phyloP scores from a whole-genome alignment of 257 asterid genomes.

The Solanum appendiculatum region DNA sequence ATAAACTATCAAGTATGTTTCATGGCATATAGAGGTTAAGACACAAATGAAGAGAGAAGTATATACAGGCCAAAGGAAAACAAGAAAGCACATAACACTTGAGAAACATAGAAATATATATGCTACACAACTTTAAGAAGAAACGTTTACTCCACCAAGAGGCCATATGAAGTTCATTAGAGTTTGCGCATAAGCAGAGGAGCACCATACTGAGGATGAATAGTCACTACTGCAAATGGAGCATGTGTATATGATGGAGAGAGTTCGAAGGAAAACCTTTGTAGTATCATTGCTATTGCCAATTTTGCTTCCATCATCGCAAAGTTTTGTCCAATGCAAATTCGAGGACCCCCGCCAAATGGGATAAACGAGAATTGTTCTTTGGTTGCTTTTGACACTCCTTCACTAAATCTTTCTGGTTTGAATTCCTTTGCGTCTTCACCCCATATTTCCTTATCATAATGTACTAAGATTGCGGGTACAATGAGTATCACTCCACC shows the following conservation, averaged over 20 bases:
- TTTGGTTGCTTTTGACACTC: background rate
- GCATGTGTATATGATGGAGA: conserved; percentile 12
- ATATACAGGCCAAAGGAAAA: background rate
- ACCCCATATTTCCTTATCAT: conserved; percentile 20
- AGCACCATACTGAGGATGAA: too few species aligned
- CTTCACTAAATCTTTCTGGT: conserved; percentile 21
- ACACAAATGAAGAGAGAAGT: background rate
- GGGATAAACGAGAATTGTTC: conserved; percentile 12
- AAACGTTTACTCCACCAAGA: too few species aligned
- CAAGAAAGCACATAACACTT: background rate
- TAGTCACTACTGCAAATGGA: background rate
- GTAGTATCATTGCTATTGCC: conserved; percentile 24
- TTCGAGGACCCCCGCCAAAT: conserved; percentile 21
- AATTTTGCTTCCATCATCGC: conserved; percentile 20
- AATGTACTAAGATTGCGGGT: conserved; percentile 15
- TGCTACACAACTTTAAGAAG: background rate
- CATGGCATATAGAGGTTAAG: background rate
- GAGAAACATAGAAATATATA: background rate
- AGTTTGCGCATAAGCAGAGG: too few species aligned
- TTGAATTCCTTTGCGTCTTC: conserved; percentile 21
- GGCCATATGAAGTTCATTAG: too few species aligned
- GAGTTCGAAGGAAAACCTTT: conserved; percentile 11
- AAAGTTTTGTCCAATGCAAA: conserved; percentile 24
- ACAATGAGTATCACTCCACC: background rate
- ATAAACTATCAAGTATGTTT: background rate